Evolutionary conservation across 2,329 filamentous ascomycete genomes (phyloP).

Genomic region (Ascochyta pisi): DNA sequence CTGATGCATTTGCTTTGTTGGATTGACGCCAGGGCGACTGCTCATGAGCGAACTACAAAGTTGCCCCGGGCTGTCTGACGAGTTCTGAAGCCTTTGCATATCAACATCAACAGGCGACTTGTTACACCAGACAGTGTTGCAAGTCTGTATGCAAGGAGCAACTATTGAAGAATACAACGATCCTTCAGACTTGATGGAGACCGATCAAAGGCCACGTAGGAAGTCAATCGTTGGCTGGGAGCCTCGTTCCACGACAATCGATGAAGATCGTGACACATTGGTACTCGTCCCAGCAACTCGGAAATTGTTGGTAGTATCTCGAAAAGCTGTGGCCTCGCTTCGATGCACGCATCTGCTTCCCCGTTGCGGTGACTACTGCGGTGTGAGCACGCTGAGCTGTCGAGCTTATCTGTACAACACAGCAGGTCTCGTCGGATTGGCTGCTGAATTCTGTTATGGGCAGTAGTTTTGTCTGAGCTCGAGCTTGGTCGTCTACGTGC

Average conservation of each 20-base stretch:
- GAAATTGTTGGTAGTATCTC: constrained; percentile 3
- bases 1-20: not conserved
- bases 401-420: constrained; percentile 18
- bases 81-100: not conserved
- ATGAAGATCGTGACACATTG: constrained; percentile 19
- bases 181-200: constrained; percentile 4
- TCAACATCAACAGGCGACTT: not conserved
- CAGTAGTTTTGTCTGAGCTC: not conserved
- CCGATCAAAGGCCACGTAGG: constrained; percentile 5
- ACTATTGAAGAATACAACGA: constrained; percentile 6
- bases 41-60: not conserved
- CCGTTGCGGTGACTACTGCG: constrained; percentile 29
- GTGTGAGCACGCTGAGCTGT: constrained; percentile 26
- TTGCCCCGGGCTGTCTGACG: not conserved
- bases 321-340: constrained; percentile 26
- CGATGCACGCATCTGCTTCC: constrained; percentile 21
- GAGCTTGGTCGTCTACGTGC: not conserved
- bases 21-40: not conserved
- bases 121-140: not conserved
- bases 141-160: constrained; percentile 1
- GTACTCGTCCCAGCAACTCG: constrained; percentile 13
- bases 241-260: constrained; percentile 19
- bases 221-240: constrained; percentile 5
- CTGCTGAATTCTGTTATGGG: not conserved
- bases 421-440: constrained; percentile 17